phyloP scores from a whole-genome alignment of 768 basidiomycete genomes.

The Melanogaster broomeanus region DNA sequence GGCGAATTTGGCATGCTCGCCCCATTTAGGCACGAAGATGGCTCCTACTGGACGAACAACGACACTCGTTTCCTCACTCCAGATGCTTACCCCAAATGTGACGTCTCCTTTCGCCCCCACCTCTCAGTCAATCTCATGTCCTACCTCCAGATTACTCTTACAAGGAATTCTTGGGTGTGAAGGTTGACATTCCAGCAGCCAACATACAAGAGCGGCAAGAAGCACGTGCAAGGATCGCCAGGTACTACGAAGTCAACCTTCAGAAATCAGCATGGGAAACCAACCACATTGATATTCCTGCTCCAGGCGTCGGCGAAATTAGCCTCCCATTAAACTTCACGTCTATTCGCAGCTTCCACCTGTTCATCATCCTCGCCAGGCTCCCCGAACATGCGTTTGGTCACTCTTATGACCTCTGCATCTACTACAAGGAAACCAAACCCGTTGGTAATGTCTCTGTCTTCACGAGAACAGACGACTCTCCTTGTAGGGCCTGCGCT shows the following conservation, averaged over 20 bases:
- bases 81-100: conserved; percentile 24
- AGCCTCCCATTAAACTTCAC: conserved; percentile 14
- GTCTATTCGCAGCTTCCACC: conserved; percentile 21
- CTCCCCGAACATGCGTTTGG: conserved; percentile 26
- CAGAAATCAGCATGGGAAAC: conserved; percentile 8
- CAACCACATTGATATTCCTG: not conserved
- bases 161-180: conserved; percentile 22
- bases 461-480: conserved; percentile 22
- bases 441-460: conserved; percentile 22
- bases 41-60: conserved; percentile 25
- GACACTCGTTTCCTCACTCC: conserved; percentile 22
- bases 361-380: conserved; percentile 24
- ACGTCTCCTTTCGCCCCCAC: not conserved
- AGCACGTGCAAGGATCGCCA: conserved; percentile 21
- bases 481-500: conserved; percentile 27
- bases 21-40: conserved; percentile 26
- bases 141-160: conserved; percentile 27
- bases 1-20: conserved; percentile 17
- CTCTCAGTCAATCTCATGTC: not conserved
- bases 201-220: conserved; percentile 13
- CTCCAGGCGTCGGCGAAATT: conserved; percentile 1
- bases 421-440: conserved; percentile 12
- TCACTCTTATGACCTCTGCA: conserved; percentile 23
- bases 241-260: conserved; percentile 26
- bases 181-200: conserved; percentile 22